Conservation (phyloP, 2,329 filamentous ascomycete genomes). For the Domatiomyces globalis region DNA sequence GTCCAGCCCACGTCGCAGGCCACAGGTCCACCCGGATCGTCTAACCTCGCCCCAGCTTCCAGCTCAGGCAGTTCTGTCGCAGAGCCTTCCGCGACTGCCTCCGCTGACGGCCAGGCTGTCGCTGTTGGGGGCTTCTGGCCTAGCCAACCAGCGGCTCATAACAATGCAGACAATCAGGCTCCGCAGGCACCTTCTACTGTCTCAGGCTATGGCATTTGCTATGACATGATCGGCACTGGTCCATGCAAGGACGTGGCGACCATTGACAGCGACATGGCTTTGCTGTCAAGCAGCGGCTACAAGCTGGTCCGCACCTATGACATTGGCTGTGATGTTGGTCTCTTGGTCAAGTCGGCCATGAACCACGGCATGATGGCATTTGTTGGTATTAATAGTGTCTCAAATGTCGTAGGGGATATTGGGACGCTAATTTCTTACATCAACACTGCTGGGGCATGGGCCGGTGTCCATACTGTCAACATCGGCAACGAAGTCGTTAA, state of each 20-base stretch:
- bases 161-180: not conserved
- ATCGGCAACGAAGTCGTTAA: conserved; percentile 70
- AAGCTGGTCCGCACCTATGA: conserved; percentile 62
- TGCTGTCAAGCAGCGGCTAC: conserved; percentile 41
- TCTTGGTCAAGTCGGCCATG: conserved; percentile 48
- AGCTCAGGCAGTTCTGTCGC: not conserved
- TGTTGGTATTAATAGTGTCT: conserved; percentile 56
- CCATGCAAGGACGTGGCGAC: conserved; percentile 53
- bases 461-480: conserved; percentile 52
- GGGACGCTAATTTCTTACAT: conserved; percentile 36
- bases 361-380: conserved; percentile 56
- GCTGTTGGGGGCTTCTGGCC: not conserved
- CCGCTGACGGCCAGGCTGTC: not conserved
- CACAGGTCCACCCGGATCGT: not conserved
- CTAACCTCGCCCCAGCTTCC: no score
- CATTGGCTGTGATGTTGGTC: conserved; percentile 56
- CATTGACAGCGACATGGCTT: conserved; percentile 50
- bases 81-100: not conserved
- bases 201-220: conserved; percentile 38
- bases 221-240: conserved; percentile 45
- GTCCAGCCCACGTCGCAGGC: not conserved
- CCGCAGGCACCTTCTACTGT: conserved; percentile 2
- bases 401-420: conserved; percentile 43
- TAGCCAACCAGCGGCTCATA: not conserved
- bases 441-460: conserved; percentile 45